Percentiles rank a stretch among this genome's conserved stretches.
phyloP scores from a whole-genome alignment of 2,329 filamentous ascomycete species.

The Dactylellina cionopaga region DNA sequence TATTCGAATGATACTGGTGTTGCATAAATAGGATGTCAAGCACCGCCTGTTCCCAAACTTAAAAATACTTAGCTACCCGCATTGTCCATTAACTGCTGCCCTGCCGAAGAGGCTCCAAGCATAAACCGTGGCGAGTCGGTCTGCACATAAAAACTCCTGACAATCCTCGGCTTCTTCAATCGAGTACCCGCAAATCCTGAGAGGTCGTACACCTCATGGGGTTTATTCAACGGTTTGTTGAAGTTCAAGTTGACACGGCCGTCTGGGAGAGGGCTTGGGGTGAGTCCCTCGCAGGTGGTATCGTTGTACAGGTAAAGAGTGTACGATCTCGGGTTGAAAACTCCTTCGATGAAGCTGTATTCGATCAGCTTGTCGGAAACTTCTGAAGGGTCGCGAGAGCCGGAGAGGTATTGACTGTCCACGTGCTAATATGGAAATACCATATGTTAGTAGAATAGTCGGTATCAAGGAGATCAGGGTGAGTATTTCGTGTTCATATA shows the following conservation, averaged over 20 bases:
- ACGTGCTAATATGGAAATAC: conserved; percentile 7
- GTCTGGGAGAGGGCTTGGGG: neutral
- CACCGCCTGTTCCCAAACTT: too few species aligned
- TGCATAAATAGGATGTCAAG: too few species aligned
- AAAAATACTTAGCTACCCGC: too few species aligned
- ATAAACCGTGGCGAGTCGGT: conserved; percentile 19
- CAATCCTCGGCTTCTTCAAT: conserved; percentile 22
- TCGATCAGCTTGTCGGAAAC: conserved; percentile 28
- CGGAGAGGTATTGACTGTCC: conserved; percentile 11
- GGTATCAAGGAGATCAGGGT: too few species aligned
- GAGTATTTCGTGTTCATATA: too few species aligned
- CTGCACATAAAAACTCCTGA: conserved; percentile 38
- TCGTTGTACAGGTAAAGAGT: conserved; percentile 35
- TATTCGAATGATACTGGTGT: too few species aligned
- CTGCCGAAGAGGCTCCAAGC: neutral
- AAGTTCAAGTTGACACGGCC: neutral
- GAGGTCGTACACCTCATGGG: conserved; percentile 22
- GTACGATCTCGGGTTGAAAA: conserved; percentile 16
- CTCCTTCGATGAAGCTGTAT: conserved; percentile 36
- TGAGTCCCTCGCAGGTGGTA: conserved; percentile 23
- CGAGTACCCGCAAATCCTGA: conserved; percentile 17
- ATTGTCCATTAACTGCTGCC: conserved; percentile 22
- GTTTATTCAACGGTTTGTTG: neutral
- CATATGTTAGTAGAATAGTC: neutral
- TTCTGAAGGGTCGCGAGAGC: conserved; percentile 24